These are phyloP conservation scores for Mesotaenium endlicherianum DNA, from an alignment of 139 green algal genomes.

Conservation along the genomic window DNA sequence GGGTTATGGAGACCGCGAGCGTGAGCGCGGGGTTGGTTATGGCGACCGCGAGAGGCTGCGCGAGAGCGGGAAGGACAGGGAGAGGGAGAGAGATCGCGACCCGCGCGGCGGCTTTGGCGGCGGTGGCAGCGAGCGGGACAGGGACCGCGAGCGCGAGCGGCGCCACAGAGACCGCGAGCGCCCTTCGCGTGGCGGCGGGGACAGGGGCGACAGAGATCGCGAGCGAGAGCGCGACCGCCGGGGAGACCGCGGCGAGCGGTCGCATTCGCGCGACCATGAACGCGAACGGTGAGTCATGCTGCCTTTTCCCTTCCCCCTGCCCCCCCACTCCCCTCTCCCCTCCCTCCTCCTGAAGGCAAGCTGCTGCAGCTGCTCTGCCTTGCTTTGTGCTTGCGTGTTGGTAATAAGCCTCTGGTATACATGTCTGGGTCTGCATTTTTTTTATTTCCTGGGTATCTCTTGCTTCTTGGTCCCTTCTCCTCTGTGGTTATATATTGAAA, in stretches of 20 bases:
- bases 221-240: background rate
- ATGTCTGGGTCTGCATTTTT: too few species aligned
- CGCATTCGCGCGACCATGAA: background rate
- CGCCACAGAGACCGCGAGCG: background rate
- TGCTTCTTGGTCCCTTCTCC: background rate
- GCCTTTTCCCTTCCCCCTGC: too few species aligned
- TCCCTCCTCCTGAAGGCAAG: background rate
- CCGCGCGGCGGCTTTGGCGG: background rate
- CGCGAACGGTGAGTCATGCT: constrained; percentile 10
- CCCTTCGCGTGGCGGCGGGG: background rate
- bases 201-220: constrained; percentile 18
- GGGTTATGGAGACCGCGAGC: constrained; percentile 24
- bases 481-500: too few species aligned
- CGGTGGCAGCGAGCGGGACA: constrained; percentile 17
- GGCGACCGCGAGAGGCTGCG: constrained; percentile 2
- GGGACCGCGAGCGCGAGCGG: constrained; percentile 2
- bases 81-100: constrained; percentile 31
- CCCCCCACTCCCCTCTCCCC: background rate
- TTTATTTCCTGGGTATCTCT: background rate
- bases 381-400: background rate
- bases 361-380: background rate
- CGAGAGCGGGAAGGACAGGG: constrained; percentile 20
- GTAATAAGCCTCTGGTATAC: background rate
- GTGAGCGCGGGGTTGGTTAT: constrained; percentile 13
- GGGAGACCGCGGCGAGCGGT: constrained; percentile 1